Base-by-base conservation (phyloP, 108 stramenopile genomes). In the Schizochytrium sp. region DNA sequence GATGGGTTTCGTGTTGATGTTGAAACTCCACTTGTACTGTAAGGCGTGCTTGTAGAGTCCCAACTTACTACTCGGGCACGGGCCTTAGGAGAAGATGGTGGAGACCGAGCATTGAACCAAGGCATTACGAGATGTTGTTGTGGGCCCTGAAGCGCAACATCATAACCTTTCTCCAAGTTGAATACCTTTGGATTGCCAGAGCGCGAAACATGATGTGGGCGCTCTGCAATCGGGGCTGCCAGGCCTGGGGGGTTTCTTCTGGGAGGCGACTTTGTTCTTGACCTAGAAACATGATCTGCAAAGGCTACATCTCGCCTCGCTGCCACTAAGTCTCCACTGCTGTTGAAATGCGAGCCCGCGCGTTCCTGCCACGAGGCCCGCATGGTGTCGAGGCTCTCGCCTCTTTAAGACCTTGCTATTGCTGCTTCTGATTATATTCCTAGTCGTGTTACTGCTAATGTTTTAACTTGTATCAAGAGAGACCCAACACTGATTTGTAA, bases 241-340 rank as follows among this genome's bases (percentile, higher is more conserved):
- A 69, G 64, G 40, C 64, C 64, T 38, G 64, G 64, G 5, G 64
- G 64, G 8, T 38, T 15, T 15, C 64, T 69, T 7, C 64, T 7
- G 10, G 64, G 64, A 8, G 64, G 64, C 12, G 64, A 69, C 15
- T 69, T 69, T 8, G 64, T 69, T 69, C 64, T 7, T 38, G 64
- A 7, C 42, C 64, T 38, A 69, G 44, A 7, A 0, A 69, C 3
- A 15, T 69, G 64, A 15, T 69, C 44, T 15, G 40, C 64, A 69
- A 69, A 69, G 64, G 64, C 64, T 15, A 69, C 64, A 15, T 69
- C 28, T 1, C 64, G 64, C 5, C 64, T 38, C 28, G 64, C 64
- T 7, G 40, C 64, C 12, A 7, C 12, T 8, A 69, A 44, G 28
- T 17, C 59, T 12, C 64, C 64, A 38, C 44, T 44, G 19, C 44